Evolutionary conservation across 2,329 filamentous ascomycete genomes (phyloP), one percentile per base, ranked within the genome.

Genomic region (Trichoderma arundinaceum): DNA sequence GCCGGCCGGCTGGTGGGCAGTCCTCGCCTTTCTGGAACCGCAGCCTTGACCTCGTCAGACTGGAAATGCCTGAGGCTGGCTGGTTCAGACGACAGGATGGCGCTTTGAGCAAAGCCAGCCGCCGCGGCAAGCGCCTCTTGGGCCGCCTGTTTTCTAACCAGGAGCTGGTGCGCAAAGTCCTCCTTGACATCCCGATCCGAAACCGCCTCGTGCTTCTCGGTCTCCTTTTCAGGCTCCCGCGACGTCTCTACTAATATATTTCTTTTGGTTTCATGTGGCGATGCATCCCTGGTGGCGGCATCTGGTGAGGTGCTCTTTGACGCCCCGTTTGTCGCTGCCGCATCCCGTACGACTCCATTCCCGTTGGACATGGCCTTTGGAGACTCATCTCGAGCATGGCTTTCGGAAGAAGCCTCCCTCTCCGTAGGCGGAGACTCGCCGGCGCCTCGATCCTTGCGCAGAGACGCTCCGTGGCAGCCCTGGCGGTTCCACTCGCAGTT

Each of bases 401-500:
- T 17, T 5, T 33, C 48, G 15, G 49, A 35, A 35, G 49, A 46
- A 9, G 8, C 2, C 2, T 54, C 49, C 10, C 12, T 9, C 0
- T 63, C 49, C 1, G 48, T 49, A 22, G 17, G 13, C 15, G 43
- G 44, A 7, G 57, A 15, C 8, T 46, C 54, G 12, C 52, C 49
- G 6, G 15, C 13, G 15, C 28, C 32, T 12, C 35, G n/a, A 8
- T 22, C 17, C 17, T 17, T 66, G 7, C 52, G 51, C 28, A 54
- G 53, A 52, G 72, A 72, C 1, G 73, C 73, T 12, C 71, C 73
- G 49, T 77, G 76, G 49, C 78, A 80, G 17, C 74, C 74, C 60
- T 77, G 75, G 2, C 76, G 77, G 67, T 80, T 81, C 82, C 82
- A 84, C 69, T 83, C 80, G 68, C 82, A 84, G 68, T 84, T 84